Percentiles rank a stretch among this genome's conserved stretches.
These are phyloP conservation scores for Cadophora malorum DNA, from an alignment of 2,329 filamentous ascomycete species.

Conservation along the genomic window DNA sequence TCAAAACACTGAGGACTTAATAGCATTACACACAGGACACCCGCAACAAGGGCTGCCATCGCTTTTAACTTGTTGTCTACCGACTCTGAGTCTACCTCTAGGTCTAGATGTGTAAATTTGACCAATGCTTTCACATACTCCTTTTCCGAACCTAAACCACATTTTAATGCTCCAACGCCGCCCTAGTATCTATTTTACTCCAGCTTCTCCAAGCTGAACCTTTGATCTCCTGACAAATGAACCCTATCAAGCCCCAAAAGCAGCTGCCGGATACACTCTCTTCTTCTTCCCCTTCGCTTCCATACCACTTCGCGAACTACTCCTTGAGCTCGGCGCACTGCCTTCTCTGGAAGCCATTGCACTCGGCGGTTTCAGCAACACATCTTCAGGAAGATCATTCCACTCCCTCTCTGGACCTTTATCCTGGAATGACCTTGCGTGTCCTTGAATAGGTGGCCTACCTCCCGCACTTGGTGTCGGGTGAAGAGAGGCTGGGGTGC, in stretches of 20 bases:
- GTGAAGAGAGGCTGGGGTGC: constrained; percentile 50
- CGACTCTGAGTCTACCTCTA: neutral
- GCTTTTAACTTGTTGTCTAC: neutral
- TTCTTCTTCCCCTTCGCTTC: constrained; percentile 62
- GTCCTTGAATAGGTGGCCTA: constrained; percentile 20
- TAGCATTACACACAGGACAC: no score
- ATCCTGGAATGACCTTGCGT: constrained; percentile 60
- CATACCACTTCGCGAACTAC: constrained; percentile 54
- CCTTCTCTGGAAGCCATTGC: constrained; percentile 39
- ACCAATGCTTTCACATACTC: neutral
- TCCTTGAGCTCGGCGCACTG: constrained; percentile 57
- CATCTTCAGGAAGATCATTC: constrained; percentile 70
- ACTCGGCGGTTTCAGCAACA: constrained; percentile 48
- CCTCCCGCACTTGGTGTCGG: constrained; percentile 7
- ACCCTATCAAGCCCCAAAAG: constrained; percentile 54
- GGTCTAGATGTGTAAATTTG: neutral
- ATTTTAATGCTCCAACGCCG: constrained; percentile 14
- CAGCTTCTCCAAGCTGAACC: neutral
- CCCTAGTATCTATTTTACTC: neutral
- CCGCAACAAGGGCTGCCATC: neutral
- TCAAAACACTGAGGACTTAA: neutral
- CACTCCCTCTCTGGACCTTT: constrained; percentile 65
- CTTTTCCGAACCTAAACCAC: constrained; percentile 1
- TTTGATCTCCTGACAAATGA: neutral
- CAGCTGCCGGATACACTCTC: constrained; percentile 66